phyloP scores from a whole-genome alignment of 192 early-diverging fungal species.

The Umbelopsis sp. region DNA sequence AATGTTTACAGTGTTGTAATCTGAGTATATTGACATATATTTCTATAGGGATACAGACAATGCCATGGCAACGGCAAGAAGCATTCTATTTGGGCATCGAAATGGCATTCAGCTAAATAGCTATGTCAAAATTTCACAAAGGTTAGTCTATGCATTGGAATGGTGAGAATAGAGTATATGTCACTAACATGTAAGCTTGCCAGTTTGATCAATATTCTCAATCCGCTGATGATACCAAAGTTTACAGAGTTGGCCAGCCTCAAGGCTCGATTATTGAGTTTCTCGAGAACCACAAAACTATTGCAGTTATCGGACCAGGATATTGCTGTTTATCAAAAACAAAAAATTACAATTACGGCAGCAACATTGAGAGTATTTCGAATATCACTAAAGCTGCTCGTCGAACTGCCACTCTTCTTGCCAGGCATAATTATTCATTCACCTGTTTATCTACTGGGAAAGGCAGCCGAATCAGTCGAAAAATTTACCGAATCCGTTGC shows the following conservation, averaged over 20 bases:
- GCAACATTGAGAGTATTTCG: conserved; percentile 30
- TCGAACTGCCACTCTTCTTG: conserved; percentile 48
- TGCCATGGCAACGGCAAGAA: conserved; percentile 38
- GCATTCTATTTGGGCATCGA: conserved; percentile 42
- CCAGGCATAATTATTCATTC: conserved; percentile 48
- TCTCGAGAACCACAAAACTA: conserved; percentile 25
- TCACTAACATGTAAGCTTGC: neutral
- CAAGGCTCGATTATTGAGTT: conserved; percentile 33
- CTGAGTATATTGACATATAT: neutral
- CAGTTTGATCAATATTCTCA: conserved; percentile 32
- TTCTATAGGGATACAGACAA: conserved; percentile 45
- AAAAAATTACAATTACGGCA: conserved; percentile 30
- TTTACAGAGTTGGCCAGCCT: neutral
- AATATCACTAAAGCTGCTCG: conserved; percentile 21
- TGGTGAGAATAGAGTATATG: neutral
- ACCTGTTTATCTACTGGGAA: conserved; percentile 44
- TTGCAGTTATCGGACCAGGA: conserved; percentile 36
- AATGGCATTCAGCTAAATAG: conserved; percentile 38
- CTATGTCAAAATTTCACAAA: conserved; percentile 48
- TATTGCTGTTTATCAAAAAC: conserved; percentile 41
- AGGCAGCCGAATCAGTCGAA: conserved; percentile 36
- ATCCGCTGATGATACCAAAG: conserved; percentile 11
- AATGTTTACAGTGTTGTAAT: neutral
- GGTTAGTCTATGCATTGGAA: conserved; percentile 15
- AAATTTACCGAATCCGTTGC: conserved; percentile 44